Evolutionary conservation across 1,284 basidiomycete species (phyloP), one percentile per base, ranked within the genome.

Genomic region (Papiliotrema terrestris): DNA sequence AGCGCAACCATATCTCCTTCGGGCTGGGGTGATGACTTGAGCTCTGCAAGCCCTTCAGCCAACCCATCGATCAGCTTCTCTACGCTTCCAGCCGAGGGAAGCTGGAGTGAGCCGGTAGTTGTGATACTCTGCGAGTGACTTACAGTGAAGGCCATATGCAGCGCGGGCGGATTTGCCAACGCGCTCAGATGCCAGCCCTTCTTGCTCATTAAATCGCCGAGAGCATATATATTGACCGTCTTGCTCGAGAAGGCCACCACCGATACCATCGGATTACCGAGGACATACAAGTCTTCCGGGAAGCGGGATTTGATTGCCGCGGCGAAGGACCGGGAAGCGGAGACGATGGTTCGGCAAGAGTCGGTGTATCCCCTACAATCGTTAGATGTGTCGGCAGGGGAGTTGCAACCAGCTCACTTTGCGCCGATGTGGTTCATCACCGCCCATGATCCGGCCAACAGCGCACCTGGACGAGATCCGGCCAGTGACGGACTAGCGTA

Each of bases 381-480:
- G 43, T 26, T 38, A 15, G 19, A 8, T 26, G 19, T 25, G 1
- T 1, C 14, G 17, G 19, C 13, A n/a, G 23, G 29, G 13, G 45
- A 17, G 26, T 11, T 19, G 13, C n/a, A 25, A 47, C 3, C 22
- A 8, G 68, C 85, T 59, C 71, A 91, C 84, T 88, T 83, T 56
- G 86, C 81, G 26, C 95, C 95, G 79, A 96, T 86, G 72, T 49
- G 45, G 17, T 49, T 49, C 19, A 51, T 22, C 1, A 91, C 91
- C 3, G 95, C 92, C 93, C 94, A 98, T 17, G 92, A 87, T 43
- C 91, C 95, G 13, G 95, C 95, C 57, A 98, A 89, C 55, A 98
- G 78, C 0, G 91, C 86, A 9, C 95, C 95, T 0, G 94, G 91
- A 44, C 94, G 82, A 47, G 90, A 93, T 3, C 91, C 92, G 49